phyloP scores from a whole-genome alignment of 495 filamentous ascomycete species.

The Penicillium waksmanii region DNA sequence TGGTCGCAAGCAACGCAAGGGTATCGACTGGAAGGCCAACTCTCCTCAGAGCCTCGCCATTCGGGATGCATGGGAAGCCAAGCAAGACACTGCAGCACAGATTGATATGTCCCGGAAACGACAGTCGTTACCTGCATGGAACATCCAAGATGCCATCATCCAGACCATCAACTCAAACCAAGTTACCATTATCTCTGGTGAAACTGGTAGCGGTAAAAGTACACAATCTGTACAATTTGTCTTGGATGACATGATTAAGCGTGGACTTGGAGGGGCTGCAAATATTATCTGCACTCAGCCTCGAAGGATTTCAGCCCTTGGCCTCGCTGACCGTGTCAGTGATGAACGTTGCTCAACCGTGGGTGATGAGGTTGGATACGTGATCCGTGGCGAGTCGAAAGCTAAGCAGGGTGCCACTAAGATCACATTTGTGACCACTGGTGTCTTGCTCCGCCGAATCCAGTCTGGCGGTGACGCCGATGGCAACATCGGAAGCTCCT shows the following conservation, averaged over 20 bases:
- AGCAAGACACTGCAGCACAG: constrained; percentile 60
- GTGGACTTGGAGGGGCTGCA: constrained; percentile 71
- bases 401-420: constrained; percentile 68
- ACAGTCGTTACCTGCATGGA: constrained; percentile 84
- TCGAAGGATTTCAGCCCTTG: constrained; percentile 89
- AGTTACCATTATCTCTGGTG: constrained; percentile 94
- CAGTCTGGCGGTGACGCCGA: constrained; percentile 81
- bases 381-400: constrained; percentile 91
- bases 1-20: constrained; percentile 47
- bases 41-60: constrained; percentile 46
- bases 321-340: constrained; percentile 90
- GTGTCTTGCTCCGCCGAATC: constrained; percentile 86
- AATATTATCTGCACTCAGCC: constrained; percentile 97
- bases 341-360: constrained; percentile 83
- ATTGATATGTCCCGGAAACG: constrained; percentile 71
- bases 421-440: constrained; percentile 95
- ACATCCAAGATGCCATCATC: constrained; percentile 74
- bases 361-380: constrained; percentile 89
- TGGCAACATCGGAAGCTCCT: constrained; percentile 74
- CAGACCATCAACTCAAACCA: constrained; percentile 71
- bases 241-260: constrained; percentile 85
- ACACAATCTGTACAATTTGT: constrained; percentile 97
- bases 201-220: constrained; percentile 95
- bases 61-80: constrained; percentile 56
- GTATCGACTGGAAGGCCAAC: constrained; percentile 41